Evolutionary conservation across 495 filamentous ascomycete species (phyloP).

Genomic region (Bacidia gigantensis): DNA sequence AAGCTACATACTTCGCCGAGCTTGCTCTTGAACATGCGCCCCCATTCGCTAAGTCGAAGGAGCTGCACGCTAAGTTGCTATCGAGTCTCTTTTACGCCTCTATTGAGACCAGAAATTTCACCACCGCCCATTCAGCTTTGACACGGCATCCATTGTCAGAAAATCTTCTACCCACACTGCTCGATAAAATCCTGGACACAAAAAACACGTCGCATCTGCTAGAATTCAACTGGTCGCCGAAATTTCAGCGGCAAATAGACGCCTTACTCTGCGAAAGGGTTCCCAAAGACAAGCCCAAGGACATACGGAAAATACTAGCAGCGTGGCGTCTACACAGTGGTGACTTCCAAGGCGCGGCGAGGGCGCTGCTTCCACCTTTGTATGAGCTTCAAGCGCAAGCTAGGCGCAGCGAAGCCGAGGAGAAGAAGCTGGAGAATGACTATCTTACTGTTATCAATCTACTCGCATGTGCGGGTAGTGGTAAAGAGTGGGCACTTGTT

Average conservation of each 20-base stretch:
- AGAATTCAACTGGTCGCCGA: constrained; percentile 60
- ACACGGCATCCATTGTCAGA: constrained; percentile 55
- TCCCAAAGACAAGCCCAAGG: neutral
- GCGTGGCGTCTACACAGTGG: constrained; percentile 71
- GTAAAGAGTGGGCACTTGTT: constrained; percentile 55
- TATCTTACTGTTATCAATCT: constrained; percentile 82
- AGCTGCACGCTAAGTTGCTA: constrained; percentile 50
- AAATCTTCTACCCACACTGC: constrained; percentile 47
- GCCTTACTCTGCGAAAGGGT: constrained; percentile 42
- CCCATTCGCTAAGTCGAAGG: constrained; percentile 28
- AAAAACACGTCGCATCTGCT: constrained; percentile 55
- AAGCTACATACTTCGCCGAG: constrained; percentile 72
- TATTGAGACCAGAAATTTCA: constrained; percentile 60
- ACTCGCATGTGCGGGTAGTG: constrained; percentile 64
- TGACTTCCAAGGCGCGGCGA: constrained; percentile 81
- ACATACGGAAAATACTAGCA: constrained; percentile 66
- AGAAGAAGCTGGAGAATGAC: constrained; percentile 42
- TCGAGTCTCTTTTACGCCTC: constrained; percentile 71
- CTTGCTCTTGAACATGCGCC: constrained; percentile 56
- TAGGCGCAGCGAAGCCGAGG: constrained; percentile 41
- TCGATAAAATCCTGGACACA: constrained; percentile 52
- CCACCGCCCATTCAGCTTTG: constrained; percentile 69
- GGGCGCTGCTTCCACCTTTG: constrained; percentile 56
- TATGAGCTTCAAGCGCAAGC: constrained; percentile 43
- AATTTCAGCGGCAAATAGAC: constrained; percentile 64